Evolutionary conservation across 148 eudicot genomes (phyloP).

Genomic region (Chenopodium suecicum): DNA sequence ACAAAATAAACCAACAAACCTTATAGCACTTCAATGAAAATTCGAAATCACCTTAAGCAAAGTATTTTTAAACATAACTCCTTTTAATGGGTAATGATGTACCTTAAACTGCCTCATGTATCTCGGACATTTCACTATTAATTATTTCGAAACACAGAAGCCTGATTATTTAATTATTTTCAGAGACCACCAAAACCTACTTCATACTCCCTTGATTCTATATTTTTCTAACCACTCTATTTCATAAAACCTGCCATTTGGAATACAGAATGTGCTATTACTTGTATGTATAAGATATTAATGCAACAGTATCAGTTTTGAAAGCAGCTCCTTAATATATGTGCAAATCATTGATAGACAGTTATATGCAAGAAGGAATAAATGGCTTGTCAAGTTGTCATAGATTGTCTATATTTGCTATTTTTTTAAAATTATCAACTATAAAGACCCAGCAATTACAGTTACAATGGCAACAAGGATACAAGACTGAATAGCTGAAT

Average conservation of each 20-base stretch:
- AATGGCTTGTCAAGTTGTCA: too few relatives aligned
- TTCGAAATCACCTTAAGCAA: too few relatives aligned
- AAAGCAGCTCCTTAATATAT: background rate
- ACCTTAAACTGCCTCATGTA: background rate
- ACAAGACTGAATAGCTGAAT: background rate
- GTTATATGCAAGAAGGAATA: too few relatives aligned
- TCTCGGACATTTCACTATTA: background rate
- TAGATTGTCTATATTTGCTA: background rate
- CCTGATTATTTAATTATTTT: too few relatives aligned
- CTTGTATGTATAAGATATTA: background rate
- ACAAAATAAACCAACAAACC: too few relatives aligned
- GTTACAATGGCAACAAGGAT: constrained; percentile 1
- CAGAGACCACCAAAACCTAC: background rate
- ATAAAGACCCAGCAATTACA: background rate
- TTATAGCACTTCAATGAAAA: too few relatives aligned
- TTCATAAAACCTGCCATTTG: background rate
- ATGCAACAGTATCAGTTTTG: background rate
- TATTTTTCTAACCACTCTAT: background rate
- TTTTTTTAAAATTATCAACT: background rate
- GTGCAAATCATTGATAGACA: background rate
- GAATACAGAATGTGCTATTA: background rate
- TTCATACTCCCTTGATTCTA: background rate
- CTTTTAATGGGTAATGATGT: too few relatives aligned
- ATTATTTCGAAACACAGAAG: background rate
- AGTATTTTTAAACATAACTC: too few relatives aligned